Base-by-base conservation (phyloP, 2,329 filamentous ascomycete genomes). In the Claviceps humidiphila region DNA sequence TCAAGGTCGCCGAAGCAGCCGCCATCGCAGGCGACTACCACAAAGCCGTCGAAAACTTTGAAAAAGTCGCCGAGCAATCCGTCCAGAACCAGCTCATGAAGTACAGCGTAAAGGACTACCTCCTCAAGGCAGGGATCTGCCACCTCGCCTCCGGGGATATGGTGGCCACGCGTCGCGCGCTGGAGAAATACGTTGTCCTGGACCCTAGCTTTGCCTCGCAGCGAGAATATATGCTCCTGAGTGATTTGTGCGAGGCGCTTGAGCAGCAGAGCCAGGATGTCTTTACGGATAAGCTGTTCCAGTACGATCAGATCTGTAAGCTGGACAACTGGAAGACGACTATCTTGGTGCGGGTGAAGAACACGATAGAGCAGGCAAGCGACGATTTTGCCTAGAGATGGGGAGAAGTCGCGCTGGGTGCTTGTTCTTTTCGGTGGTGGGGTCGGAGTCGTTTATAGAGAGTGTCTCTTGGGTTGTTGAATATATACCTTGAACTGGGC, bases 251-350 rank as follows among this genome's bases (percentile, higher is more conserved):
- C 37, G 82, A 85, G 54, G 81, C 87, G 4, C 76, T 95, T 53
- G 84, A 93, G 63, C 77, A 80, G 37, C 83, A 84, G 52, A 87
- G 94, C 61, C 84, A 86, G 66, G 89, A 95, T 61, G 75, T 77
- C 55, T 97, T 95, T 63, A 80, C 85, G 22, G 88, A 95, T 64
- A 89, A 90, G 67, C 70, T 93, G 57, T 95, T 86, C 74, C 83
- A 91, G 66, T 97, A 81, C 64, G 89, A 96, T 67, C 87, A 94
- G 72, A 76, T 95, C 72, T 93, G 84, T 72, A 93, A 93, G 75
- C 72, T 97, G 63, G 90, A 96, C 66, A 93, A 91, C 74, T 97
- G 91, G 91, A 95, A 96, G 84, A 95, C 87, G 49, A 87, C 85
- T 37, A 73, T 95, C 53, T 69, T 95, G 57, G 72, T 95, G 63